Evolutionary conservation across 441 rosid genomes (phyloP), one percentile per base, ranked within the genome.

Genomic region (Geranium incanum): DNA sequence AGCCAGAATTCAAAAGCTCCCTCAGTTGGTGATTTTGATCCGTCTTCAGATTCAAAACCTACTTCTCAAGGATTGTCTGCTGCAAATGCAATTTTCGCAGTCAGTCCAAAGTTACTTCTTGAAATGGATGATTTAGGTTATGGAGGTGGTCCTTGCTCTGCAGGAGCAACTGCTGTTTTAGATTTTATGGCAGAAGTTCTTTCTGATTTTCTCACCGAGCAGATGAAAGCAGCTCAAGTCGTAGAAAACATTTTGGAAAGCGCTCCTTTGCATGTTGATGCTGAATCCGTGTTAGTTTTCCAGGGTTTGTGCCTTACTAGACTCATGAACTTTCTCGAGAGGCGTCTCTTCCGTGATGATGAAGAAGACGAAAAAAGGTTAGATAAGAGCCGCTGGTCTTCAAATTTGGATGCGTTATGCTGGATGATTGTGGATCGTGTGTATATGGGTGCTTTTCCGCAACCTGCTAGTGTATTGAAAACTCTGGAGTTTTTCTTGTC

Each of bases 371-470:
- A 85, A 73, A 92, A 92, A 86, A 93, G 86, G 86, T 81, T 96
- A 74, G 98, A 96, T 73, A 93, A 92, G 86, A 83, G 78, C 76
- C 86, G 92, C 69, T 96, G 99, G 99, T 90, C 99, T 66, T 83
- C 89, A 3, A 96, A 96, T 81, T 81, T 96, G 78, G 99, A 96
- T 81, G 85, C 98, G 33, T 86, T 96, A 70, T 90, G 98, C 77
- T 92, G 96, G 97, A 88, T 90, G 93, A 86, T 93, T 76, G 98
- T 96, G 75, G 99, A 96, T 81, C 95, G 98, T 63, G 92, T 89
- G 39, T 96, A 90, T 79, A 93, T 93, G 95, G 97, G 98, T 77
- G 95, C 97, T 73, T 90, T 96, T 80, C 93, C 98, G 79, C 97
- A 86, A 77, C 93, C 99, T 78, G 82, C 84, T 70, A 85, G 78